Evolutionary conservation across 805 yeast genomes (phyloP).

Genomic region (Starmera dryadoides): DNA sequence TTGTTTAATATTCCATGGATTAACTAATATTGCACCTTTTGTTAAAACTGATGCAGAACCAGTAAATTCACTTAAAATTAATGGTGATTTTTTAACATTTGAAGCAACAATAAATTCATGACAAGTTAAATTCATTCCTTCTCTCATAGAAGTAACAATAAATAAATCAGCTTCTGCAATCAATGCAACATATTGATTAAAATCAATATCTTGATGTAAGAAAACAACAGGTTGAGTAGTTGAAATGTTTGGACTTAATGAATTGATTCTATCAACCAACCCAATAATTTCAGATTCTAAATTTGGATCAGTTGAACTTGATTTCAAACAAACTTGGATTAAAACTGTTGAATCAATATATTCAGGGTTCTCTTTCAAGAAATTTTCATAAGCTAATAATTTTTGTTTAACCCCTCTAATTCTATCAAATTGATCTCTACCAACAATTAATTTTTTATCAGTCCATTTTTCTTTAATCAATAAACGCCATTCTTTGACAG

Average conservation of each 20-base stretch:
- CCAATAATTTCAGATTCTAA: constrained; percentile 68
- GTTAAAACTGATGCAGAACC: constrained; percentile 82
- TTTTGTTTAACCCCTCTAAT: constrained; percentile 87
- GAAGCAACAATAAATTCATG: constrained; percentile 88
- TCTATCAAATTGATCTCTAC: constrained; percentile 83
- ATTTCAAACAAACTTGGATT: constrained; percentile 74
- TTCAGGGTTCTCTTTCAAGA: constrained; percentile 65
- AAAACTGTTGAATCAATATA: constrained; percentile 63
- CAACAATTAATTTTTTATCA: constrained; percentile 62
- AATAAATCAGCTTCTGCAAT: constrained; percentile 82
- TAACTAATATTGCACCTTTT: constrained; percentile 67
- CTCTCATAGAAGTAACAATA: constrained; percentile 86
- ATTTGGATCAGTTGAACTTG: constrained; percentile 42
- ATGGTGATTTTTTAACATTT: constrained; percentile 63
- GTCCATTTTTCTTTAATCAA: constrained; percentile 77
- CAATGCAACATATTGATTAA: constrained; percentile 83
- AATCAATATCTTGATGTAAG: constrained; percentile 81
- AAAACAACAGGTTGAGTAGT: constrained; percentile 78
- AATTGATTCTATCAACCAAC: constrained; percentile 81
- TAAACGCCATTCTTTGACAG: constrained; percentile 57
- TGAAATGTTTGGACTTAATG: constrained; percentile 66
- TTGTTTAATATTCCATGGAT: constrained; percentile 82
- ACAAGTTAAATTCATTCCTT: constrained; percentile 94
- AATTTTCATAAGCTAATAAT: constrained; percentile 76
- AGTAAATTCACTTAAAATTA: constrained; percentile 85